Percentiles rank a stretch among this genome's conserved stretches.
These are phyloP conservation scores for Boletus coccyginus DNA, from an alignment of 768 basidiomycete species.

Conservation along the genomic window DNA sequence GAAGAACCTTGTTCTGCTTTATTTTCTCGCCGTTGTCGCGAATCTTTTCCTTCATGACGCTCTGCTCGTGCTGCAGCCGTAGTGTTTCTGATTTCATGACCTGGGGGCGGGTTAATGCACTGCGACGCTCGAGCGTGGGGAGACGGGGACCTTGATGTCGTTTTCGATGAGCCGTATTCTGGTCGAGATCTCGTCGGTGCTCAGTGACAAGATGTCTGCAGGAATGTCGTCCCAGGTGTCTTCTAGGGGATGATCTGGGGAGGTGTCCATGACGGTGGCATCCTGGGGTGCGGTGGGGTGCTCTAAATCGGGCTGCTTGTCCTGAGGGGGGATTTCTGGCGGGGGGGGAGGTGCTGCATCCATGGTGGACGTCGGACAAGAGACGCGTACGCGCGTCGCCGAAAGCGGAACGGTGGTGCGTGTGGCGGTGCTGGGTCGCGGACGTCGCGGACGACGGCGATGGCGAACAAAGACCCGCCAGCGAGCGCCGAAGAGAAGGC, in stretches of 20 bases:
- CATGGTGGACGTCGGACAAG: slow-evolving; percentile 33
- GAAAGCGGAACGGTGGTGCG: slow-evolving; percentile 22
- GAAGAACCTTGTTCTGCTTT: slow-evolving; percentile 98
- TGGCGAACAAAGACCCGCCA: slow-evolving; percentile 39
- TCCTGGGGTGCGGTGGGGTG: slow-evolving; percentile 34
- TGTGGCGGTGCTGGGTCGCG: slow-evolving; percentile 5
- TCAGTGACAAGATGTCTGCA: slow-evolving; percentile 73
- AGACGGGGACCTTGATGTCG: slow-evolving; percentile 76
- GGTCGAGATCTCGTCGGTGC: slow-evolving; percentile 84
- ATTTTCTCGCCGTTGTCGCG: slow-evolving; percentile 97
- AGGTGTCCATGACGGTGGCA: slow-evolving; percentile 62
- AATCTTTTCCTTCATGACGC: slow-evolving; percentile 97
- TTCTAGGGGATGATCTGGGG: slow-evolving; percentile 64
- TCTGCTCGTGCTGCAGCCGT: slow-evolving; percentile 91
- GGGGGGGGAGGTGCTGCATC: slow-evolving; percentile 60
- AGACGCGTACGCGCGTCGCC: slow-evolving; percentile 23
- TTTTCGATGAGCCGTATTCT: slow-evolving; percentile 94
- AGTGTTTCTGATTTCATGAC: slow-evolving; percentile 96
- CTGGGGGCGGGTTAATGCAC: slow-evolving; percentile 37
- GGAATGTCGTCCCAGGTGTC: slow-evolving; percentile 94
- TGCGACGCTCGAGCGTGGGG: neutral
- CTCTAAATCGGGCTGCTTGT: slow-evolving; percentile 48
- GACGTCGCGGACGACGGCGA: slow-evolving; percentile 9
- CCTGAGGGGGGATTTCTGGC: slow-evolving; percentile 36
- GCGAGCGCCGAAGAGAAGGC: slow-evolving; percentile 65